Conservation (phyloP, 2,329 filamentous ascomycete species). For the Verticillium nubilum region DNA sequence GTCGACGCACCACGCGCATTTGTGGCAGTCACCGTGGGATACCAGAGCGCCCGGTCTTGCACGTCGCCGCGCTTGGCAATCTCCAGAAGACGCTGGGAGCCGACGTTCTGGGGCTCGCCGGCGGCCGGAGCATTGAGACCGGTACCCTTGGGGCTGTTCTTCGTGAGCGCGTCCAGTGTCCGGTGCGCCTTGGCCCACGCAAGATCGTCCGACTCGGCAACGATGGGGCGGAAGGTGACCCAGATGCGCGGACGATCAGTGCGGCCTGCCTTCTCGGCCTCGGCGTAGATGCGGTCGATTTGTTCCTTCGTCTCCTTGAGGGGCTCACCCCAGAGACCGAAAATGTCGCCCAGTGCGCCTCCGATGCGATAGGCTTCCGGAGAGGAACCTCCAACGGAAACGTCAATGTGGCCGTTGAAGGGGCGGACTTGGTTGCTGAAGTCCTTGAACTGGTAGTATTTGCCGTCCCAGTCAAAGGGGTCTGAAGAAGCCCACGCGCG, state of each 20-base stretch:
- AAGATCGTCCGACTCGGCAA: slow-evolving; percentile 56
- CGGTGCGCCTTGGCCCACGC: slow-evolving; percentile 56
- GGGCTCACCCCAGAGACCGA: slow-evolving; percentile 59
- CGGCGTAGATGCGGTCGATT: slow-evolving; percentile 54
- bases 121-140: slow-evolving; percentile 17
- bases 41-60: slow-evolving; percentile 58
- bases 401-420: slow-evolving; percentile 45
- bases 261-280: slow-evolving; percentile 51
- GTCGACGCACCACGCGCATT: slow-evolving; percentile 55
- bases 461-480: slow-evolving; percentile 56
- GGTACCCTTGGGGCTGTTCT: slow-evolving; percentile 28
- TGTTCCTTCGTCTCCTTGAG: slow-evolving; percentile 59
- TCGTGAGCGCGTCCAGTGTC: slow-evolving; percentile 45
- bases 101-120: slow-evolving; percentile 48
- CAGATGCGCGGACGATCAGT: slow-evolving; percentile 52
- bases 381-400: slow-evolving; percentile 55
- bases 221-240: slow-evolving; percentile 59
- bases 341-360: slow-evolving; percentile 54
- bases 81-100: slow-evolving; percentile 52
- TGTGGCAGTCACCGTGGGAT: slow-evolving; percentile 56
- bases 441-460: slow-evolving; percentile 54
- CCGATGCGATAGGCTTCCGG: slow-evolving; percentile 55
- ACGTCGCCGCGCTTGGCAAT: slow-evolving; percentile 51
- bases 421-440: slow-evolving; percentile 51
- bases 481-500: slow-evolving; percentile 52